Conservation (phyloP, 2,329 filamentous ascomycete species). For the Hysterium pulicare region DNA sequence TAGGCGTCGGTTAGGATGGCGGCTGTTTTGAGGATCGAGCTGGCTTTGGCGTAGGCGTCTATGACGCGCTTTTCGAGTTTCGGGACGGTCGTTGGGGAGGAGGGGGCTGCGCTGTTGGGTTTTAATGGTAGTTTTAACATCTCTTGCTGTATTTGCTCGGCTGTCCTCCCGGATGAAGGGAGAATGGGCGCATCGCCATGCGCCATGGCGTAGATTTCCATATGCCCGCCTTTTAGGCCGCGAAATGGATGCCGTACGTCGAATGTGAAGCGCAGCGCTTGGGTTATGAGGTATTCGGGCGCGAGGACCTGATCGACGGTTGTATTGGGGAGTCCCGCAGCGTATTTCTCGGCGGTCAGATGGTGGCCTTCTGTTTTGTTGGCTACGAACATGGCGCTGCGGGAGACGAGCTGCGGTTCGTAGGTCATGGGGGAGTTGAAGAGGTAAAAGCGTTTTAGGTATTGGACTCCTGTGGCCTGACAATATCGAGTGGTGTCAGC, state of each 20-base stretch:
- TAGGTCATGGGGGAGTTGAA: conserved; percentile 97
- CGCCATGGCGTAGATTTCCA: conserved; percentile 71
- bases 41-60: conserved; percentile 68
- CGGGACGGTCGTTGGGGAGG: conserved; percentile 13
- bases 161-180: conserved; percentile 12
- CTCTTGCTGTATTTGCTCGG: conserved; percentile 22
- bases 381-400: conserved; percentile 87
- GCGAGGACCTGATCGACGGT: conserved; percentile 80
- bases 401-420: conserved; percentile 82
- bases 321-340: conserved; percentile 45
- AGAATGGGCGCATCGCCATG: conserved; percentile 53
- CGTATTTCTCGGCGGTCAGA: conserved; percentile 62
- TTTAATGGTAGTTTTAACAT: conserved; percentile 27
- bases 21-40: conserved; percentile 55
- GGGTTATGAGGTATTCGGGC: conserved; percentile 88
- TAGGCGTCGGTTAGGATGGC: conserved; percentile 91
- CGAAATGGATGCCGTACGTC: conserved; percentile 90
- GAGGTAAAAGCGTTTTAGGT: conserved; percentile 90
- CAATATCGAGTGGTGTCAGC: conserved; percentile 8
- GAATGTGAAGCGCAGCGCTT: conserved; percentile 89
- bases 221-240: conserved; percentile 77
- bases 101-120: conserved; percentile 9
- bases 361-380: conserved; percentile 89
- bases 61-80: conserved; percentile 47
- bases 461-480: conserved; percentile 78